A percentile compares a stretch with the other conserved stretches of the same genome.
Evolutionary conservation across 768 basidiomycete genomes (phyloP).

Genomic region (Leccinellum rugosiceps): DNA sequence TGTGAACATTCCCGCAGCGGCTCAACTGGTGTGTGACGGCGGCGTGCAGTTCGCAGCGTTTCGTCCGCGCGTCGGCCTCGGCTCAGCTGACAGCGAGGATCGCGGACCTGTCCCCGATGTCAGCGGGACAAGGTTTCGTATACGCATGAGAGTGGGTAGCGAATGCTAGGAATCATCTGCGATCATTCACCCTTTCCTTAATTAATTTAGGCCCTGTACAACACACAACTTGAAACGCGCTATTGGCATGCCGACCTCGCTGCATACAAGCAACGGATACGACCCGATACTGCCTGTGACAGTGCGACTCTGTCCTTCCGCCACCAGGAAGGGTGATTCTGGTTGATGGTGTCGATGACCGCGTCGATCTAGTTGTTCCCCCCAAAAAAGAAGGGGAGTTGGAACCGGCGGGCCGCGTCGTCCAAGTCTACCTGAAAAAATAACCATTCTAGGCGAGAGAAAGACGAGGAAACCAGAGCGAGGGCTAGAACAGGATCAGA

Average conservation of each 20-base stretch:
- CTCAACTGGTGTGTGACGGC: neutral
- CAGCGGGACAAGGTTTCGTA: neutral
- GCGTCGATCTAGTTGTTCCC: neutral
- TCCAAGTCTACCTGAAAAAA: neutral
- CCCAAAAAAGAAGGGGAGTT: neutral
- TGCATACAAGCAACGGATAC: neutral
- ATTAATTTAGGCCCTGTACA: neutral
- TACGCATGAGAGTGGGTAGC: neutral
- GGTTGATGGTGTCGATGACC: neutral
- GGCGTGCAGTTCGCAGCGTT: neutral
- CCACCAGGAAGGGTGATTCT: neutral
- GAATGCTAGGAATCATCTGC: neutral
- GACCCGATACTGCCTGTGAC: neutral
- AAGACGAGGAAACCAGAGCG: neutral
- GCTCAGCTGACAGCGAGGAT: neutral
- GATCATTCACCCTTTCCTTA: neutral
- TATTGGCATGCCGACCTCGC: too few relatives aligned
- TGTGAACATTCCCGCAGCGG: neutral
- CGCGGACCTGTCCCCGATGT: neutral
- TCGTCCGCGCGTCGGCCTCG: neutral
- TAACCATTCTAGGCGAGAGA: neutral
- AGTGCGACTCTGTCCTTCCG: neutral
- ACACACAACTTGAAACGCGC: neutral
- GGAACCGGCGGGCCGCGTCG: neutral
- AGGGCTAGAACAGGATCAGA: neutral